Evolutionary conservation across 2,329 filamentous ascomycete genomes (phyloP), one percentile per base, ranked within the genome.

Genomic region (Sphaceloma murrayae): DNA sequence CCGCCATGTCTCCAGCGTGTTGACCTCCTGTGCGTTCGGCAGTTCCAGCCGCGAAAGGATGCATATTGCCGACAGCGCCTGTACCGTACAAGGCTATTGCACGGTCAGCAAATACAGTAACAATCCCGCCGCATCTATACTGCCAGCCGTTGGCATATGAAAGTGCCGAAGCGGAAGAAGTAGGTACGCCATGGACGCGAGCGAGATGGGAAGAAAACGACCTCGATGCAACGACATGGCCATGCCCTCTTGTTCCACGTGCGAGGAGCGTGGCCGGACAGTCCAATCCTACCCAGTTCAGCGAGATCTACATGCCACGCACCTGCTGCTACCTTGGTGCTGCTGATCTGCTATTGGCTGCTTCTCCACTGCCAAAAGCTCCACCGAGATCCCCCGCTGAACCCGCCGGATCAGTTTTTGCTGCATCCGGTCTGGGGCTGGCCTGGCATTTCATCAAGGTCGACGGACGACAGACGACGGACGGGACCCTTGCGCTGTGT

Each of bases 351-450:
- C 18, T 11, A n/a, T 19, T n/a, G 14, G 16, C 16, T 21, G 16
- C 14, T 26, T 26, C 21, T 39, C 34, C 34, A n/a, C 21, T 39
- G 34, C 16, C 34, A 39, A 39, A 39, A 26, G 16, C 11, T 11
- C 14, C 31, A 14, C 18, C 18, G n/a, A 38, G 34, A 26, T 24
- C 36, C 36, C n/a, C 36, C 36, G 36, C 36, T 29, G 36, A 40
- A 40, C 36, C 36, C 22, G 24, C 13, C 22, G 19, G 34, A 22
- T 22, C 17, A 40, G 21, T 29, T 29, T 40, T 40, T 29, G 36
- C 36, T 40, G n/a, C n/a, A n/a, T n/a, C n/a, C n/a, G n/a, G n/a
- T n/a, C n/a, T n/a, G 24, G 22, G 21, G 22, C 36, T 26, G 36
- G 10, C 36, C 36, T 27, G 34, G 34, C n/a, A n/a, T n/a, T n/a